These are phyloP conservation scores for Hypoxylon sp. DNA, from an alignment of 2,329 filamentous ascomycete species.

Conservation along the genomic window DNA sequence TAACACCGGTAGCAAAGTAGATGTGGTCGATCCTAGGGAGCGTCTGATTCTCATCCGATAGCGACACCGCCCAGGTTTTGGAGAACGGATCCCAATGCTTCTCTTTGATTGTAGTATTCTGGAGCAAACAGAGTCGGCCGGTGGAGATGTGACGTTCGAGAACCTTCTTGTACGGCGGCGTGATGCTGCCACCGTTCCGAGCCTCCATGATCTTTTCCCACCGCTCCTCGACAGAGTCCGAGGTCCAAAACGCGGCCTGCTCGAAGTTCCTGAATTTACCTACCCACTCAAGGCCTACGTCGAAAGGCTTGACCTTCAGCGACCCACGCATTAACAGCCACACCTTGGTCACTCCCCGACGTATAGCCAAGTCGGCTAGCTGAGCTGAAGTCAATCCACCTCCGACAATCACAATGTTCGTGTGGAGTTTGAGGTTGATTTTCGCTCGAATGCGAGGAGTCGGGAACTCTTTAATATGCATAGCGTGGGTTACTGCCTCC, in stretches of 20 bases:
- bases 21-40: constrained; percentile 74
- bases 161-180: constrained; percentile 75
- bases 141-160: constrained; percentile 70
- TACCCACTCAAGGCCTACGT: constrained; percentile 82
- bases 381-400: constrained; percentile 84
- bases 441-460: constrained; percentile 64
- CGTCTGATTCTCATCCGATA: constrained; percentile 60
- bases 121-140: constrained; percentile 67
- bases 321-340: constrained; percentile 76
- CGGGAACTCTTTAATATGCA: constrained; percentile 72
- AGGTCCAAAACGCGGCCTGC: constrained; percentile 82
- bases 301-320: constrained; percentile 78
- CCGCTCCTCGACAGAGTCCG: constrained; percentile 77
- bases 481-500: constrained; percentile 68
- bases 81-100: constrained; percentile 63
- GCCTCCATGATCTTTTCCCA: constrained; percentile 75
- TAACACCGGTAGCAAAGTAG: constrained; percentile 81
- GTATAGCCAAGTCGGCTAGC: constrained; percentile 75
- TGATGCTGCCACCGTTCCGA: constrained; percentile 82
- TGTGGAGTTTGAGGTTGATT: constrained; percentile 64
- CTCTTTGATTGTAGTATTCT: constrained; percentile 67
- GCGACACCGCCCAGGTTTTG: constrained; percentile 60
- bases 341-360: constrained; percentile 74
- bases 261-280: constrained; percentile 84
- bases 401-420: constrained; percentile 77